These are phyloP conservation scores for Gastrodia elata DNA, from an alignment of 106 monocot genomes.

Conservation along the genomic window DNA sequence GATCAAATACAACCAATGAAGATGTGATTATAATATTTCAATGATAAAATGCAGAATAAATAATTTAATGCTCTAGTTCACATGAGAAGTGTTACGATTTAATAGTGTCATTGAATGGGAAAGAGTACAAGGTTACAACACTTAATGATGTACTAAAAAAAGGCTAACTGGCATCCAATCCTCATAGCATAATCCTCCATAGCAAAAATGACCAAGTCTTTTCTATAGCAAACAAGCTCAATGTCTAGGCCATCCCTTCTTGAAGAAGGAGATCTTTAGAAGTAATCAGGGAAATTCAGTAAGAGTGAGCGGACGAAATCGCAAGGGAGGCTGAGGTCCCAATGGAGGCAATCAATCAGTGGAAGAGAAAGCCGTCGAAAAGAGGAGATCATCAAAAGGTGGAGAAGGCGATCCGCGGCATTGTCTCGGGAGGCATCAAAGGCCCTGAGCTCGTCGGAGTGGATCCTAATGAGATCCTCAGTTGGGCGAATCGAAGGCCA, in stretches of 20 bases:
- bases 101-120: no score
- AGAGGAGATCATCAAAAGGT: slow-evolving; percentile 78
- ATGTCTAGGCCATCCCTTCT: slow-evolving; percentile 23
- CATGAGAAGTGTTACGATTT: no score
- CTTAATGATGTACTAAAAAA: no score
- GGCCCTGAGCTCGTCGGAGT: slow-evolving; percentile 48
- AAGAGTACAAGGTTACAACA: no score
- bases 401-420: slow-evolving; percentile 67
- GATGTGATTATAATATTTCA: no score
- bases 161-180: no score
- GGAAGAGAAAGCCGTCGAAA: slow-evolving; percentile 40
- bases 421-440: slow-evolving; percentile 23
- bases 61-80: no score
- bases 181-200: slow-evolving; percentile 40
- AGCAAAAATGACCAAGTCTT: slow-evolving; percentile 57
- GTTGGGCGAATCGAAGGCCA: slow-evolving; percentile 4
- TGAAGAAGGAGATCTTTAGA: slow-evolving; percentile 30
- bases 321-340: slow-evolving; percentile 70
- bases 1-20: no score
- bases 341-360: slow-evolving; percentile 47
- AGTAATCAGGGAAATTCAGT: slow-evolving; percentile 81
- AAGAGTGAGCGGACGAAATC: slow-evolving; percentile 59
- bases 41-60: no score
- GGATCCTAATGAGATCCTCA: slow-evolving; percentile 30
- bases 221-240: slow-evolving; percentile 74